Evolutionary conservation across 345 rosid genomes (phyloP), one percentile per base, ranked within the genome.

Genomic region (Pistacia vera): DNA sequence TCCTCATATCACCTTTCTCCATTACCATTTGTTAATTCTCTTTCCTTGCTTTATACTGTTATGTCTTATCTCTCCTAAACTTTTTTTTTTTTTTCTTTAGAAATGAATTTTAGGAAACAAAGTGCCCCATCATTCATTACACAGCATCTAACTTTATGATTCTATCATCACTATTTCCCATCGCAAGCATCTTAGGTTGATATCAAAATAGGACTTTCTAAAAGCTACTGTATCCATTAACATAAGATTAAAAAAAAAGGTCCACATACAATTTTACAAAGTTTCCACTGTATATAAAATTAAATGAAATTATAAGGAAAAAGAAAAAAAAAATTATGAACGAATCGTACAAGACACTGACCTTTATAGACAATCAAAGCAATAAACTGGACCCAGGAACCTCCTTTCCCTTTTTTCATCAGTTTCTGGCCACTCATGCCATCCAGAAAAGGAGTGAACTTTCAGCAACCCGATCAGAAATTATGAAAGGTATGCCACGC

Each of bases 361-460:
- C 58, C 63, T 74, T 55, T 70, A 77, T 70, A 78, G 75, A 80
- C 73, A 80, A 68, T 57, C 44, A 77, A 77, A 80, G 64, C 55
- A 63, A 54, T 25, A 28, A 17, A 33, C 48, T 17, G 61, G 46
- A 35, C 46, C 66, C 44, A 20, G 80, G 61, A 38, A 16, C 76
- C 70, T 69, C 69, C 48, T 63, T n/a, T n/a, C 74, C 25, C 64
- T 30, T 61, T 28, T 57, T 12, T 52, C 70, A 10, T 69, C 48
- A 36, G 46, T 58, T 72, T 18, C 38, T 62, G 73, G 57, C 38
- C 76, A 60, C 54, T 54, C 59, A 65, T 70, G 30, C 56, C 38
- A 41, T 30, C 64, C 8, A 38, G 67, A 60, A 75, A 62, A 78
- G 12, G 80, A 81, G 78, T 73, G 49, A 78, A 76, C 16, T 69